These are phyloP conservation scores for Debaryomyces prosopidis DNA, from an alignment of 805 yeast species.

Conservation along the genomic window DNA sequence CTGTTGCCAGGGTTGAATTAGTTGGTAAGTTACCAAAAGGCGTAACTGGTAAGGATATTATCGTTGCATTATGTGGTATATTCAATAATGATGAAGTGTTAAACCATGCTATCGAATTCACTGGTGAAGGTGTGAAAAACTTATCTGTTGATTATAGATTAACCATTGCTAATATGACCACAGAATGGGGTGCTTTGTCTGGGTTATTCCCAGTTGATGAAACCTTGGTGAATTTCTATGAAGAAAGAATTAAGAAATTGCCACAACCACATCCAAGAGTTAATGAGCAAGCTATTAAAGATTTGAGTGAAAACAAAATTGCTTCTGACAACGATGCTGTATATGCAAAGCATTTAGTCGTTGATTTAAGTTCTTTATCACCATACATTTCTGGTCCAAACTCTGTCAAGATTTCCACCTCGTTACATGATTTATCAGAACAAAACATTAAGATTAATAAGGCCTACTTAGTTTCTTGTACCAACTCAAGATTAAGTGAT, in stretches of 20 bases:
- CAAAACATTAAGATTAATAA: conserved; percentile 80
- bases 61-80: conserved; percentile 92
- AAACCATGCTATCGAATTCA: conserved; percentile 91
- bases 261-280: conserved; percentile 85
- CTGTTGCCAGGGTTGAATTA: conserved; percentile 92
- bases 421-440: conserved; percentile 71
- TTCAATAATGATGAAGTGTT: conserved; percentile 91
- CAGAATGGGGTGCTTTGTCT: conserved; percentile 98
- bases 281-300: conserved; percentile 57
- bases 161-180: conserved; percentile 96
- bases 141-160: conserved; percentile 80
- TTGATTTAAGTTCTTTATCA: conserved; percentile 77
- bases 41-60: conserved; percentile 94
- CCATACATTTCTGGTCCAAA: conserved; percentile 97
- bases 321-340: conserved; percentile 73
- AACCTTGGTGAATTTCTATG: conserved; percentile 75
- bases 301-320: conserved; percentile 43
- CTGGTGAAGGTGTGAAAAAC: conserved; percentile 73
- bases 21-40: conserved; percentile 80
- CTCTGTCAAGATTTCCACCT: conserved; percentile 87
- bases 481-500: conserved; percentile 91
- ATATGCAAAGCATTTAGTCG: conserved; percentile 83
- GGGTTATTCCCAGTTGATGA: conserved; percentile 97
- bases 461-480: conserved; percentile 97
- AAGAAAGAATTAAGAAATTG: conserved; percentile 55